Evolutionary conservation across 495 filamentous ascomycete genomes (phyloP), one percentile per base, ranked within the genome.

Genomic region (Astrothelium subdiscretum): DNA sequence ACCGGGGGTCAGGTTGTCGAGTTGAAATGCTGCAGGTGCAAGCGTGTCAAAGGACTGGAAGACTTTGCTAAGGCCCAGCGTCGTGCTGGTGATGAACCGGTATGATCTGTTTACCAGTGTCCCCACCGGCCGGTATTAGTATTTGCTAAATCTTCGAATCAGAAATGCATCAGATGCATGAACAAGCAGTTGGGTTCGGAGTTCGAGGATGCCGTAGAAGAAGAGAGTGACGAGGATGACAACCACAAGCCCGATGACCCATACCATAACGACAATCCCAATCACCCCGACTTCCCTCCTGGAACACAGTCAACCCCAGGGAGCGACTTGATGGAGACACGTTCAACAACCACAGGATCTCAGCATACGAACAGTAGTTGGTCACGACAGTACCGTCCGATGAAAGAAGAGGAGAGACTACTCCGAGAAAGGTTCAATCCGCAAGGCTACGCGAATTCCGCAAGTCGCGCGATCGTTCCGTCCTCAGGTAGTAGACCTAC

Each of bases 11-110:
- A 60, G 24, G 24, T 24, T 26, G 31, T 61, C 43, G 65, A 67
- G 32, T 38, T 67, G 32, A 18, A 62, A 24, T 67, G 65, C 65
- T 26, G 1, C 35, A 32, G 20, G 13, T 67, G 65, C 43, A 38
- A 62, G 31, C n/a, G 0, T 0, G 20, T 29, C 18, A 64, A 67
- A 31, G 59, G 24, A 8, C 26, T 60, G 35, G 32, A 62, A 3
- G 48, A 52, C 15, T 67, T 67, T 59, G 61, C 62, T 26, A 64
- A 64, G 35, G 20, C 27, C 20, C 65, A 67, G 59, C 51, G 67
- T 15, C 57, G 44, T 48, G 54, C 27, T 13, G 57, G 57, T 18
- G 62, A 67, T 48, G 43, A 52, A n/a, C 57, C 64, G 2, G 64
- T 66, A 54, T 48, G 42, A 20, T 48, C 42, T n/a, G 3, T 20